Base-by-base conservation (phyloP, 139 green algal species). In the Volvox africanus region DNA sequence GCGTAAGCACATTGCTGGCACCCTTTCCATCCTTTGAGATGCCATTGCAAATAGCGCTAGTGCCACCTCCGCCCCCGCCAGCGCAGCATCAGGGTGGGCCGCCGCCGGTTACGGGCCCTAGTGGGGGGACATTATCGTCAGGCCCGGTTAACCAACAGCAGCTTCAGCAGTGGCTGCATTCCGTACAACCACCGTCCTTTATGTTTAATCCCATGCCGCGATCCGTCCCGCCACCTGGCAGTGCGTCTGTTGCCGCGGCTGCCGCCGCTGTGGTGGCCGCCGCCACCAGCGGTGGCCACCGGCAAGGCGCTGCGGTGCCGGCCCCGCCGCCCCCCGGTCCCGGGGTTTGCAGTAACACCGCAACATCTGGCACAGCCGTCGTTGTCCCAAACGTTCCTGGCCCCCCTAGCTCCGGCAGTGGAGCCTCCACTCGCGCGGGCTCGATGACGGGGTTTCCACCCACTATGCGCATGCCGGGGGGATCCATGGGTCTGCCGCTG, bases 91-190 rank as follows among this genome's bases (percentile, higher is more conserved):
- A 33, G 32, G 62, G 36, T 2, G 37, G 55, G 50, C 55, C 50
- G n/a, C 24, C 32, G 13, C 32, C 82, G 17, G 65, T 73, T 12
- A 28, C 65, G 65, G 21, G 21, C 21, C 65, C 65, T 30, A 12
- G 65, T 28, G 21, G 9, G 11, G 65, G 65, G 65, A 24, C 65
- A 6, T 26, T 28, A 73, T 73, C 65, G 21, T 24, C 65, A 28
- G 21, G 21, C 65, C 21, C 24, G 24, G 21, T 24, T 28, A 73
- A 73, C 65, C 65, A 73, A 24, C 65, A 73, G 82, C 82, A 78
- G 82, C 3, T 21, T 32, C 82, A 22, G 13, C 61, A 78, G 82
- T 62, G 67, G 68, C 28, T 89, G 68, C 84, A 89, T 55, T 55
- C 44, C 44, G 44, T 55, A 55, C 44, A 55, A 55, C 44, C 44